Percentiles rank a stretch among this genome's conserved stretches.
phyloP scores from a whole-genome alignment of 768 basidiomycete species.

The Fistulinella prunicolor region DNA sequence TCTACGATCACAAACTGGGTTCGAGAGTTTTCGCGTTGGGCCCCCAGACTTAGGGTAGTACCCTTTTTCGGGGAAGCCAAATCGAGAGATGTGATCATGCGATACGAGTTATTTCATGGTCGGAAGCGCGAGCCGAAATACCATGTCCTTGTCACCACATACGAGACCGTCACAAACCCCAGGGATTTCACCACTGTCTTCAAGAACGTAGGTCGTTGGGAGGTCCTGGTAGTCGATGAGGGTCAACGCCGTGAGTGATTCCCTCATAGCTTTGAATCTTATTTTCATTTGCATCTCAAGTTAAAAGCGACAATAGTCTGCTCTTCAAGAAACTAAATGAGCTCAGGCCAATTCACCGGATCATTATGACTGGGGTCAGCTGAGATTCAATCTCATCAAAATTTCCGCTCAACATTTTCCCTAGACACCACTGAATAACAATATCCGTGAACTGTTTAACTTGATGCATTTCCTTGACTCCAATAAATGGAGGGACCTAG shows the following conservation, averaged over 20 bases:
- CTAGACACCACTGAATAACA: constrained; percentile 94
- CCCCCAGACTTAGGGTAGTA: constrained; percentile 68
- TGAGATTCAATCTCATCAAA: background rate
- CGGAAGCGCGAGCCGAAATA: constrained; percentile 58
- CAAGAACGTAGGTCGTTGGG: constrained; percentile 85
- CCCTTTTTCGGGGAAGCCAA: constrained; percentile 83
- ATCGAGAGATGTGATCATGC: constrained; percentile 74
- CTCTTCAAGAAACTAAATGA: constrained; percentile 83
- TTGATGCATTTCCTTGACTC: constrained; percentile 95
- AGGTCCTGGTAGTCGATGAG: constrained; percentile 90
- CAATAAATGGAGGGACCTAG: constrained; percentile 69
- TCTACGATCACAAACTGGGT: constrained; percentile 96
- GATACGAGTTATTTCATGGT: constrained; percentile 76
- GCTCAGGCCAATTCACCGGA: constrained; percentile 70
- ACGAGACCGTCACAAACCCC: constrained; percentile 71
- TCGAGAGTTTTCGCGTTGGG: constrained; percentile 83
- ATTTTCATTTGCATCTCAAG: constrained; percentile 39
- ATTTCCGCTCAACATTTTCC: background rate
- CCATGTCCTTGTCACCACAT: constrained; percentile 92
- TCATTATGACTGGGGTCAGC: constrained; percentile 86
- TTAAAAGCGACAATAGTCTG: constrained; percentile 77
- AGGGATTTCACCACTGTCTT: constrained; percentile 76
- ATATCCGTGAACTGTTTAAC: constrained; percentile 94
- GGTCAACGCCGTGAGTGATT: constrained; percentile 75
- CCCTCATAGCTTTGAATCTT: background rate